phyloP scores from a whole-genome alignment of 2,329 filamentous ascomycete species.

The Lizonia empirigonia region DNA sequence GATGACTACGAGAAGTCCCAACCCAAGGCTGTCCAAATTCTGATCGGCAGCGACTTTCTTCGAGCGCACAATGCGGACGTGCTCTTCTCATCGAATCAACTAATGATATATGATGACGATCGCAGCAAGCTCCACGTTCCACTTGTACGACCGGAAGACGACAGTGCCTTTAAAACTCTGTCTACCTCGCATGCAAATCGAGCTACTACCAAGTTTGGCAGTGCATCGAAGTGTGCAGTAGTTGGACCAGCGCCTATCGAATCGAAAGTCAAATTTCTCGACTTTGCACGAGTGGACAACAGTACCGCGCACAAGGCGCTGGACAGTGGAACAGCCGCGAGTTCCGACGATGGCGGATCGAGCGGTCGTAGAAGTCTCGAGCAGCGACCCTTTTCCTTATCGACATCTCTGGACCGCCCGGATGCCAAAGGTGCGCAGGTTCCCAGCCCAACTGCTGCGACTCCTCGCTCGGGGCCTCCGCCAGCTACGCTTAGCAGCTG shows the following conservation, averaged over 20 bases:
- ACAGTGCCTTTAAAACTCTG: constrained; percentile 77
- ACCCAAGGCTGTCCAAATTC: constrained; percentile 74
- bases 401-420: constrained; percentile 24
- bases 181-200: constrained; percentile 59
- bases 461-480: constrained; percentile 40
- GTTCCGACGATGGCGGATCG: constrained; percentile 40
- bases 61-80: constrained; percentile 87
- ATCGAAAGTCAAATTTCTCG: constrained; percentile 11
- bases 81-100: constrained; percentile 86
- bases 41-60: constrained; percentile 87
- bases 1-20: constrained; percentile 60
- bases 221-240: not conserved
- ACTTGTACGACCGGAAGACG: constrained; percentile 89
- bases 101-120: constrained; percentile 86
- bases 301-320: constrained; percentile 25
- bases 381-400: constrained; percentile 33
- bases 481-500: constrained; percentile 57
- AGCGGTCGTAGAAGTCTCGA: constrained; percentile 39
- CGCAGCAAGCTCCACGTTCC: constrained; percentile 87
- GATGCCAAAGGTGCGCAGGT: constrained; percentile 33
- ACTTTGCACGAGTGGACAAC: not conserved
- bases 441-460: constrained; percentile 22
- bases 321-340: constrained; percentile 19
- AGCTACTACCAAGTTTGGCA: not conserved
- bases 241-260: constrained; percentile 1